Evolutionary conservation across 1,139 yeast species (phyloP).

Genomic region (Geotrichum restrictum): DNA sequence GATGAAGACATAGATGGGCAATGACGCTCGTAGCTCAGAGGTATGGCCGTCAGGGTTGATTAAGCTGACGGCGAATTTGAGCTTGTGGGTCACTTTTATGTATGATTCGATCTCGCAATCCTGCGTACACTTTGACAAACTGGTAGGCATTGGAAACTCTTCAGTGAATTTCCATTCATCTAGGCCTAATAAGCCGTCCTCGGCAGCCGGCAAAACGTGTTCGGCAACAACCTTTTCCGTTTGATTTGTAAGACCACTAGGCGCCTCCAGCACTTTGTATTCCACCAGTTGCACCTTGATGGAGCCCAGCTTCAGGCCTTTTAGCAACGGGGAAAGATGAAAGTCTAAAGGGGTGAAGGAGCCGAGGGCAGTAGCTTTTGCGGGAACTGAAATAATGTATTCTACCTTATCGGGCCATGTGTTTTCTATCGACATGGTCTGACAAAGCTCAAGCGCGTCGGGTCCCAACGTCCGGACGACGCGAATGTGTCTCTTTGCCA

Average conservation of each 20-base stretch:
- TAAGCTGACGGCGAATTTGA: conserved; percentile 61
- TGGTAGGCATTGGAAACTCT: conserved; percentile 60
- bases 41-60: conserved; percentile 71
- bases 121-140: conserved; percentile 72
- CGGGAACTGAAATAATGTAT: conserved; percentile 79
- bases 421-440: conserved; percentile 90
- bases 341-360: conserved; percentile 68
- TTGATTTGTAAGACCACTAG: conserved; percentile 42
- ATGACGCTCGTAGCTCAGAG: conserved; percentile 70
- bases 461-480: conserved; percentile 85
- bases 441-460: conserved; percentile 82
- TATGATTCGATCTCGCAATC: conserved; percentile 62
- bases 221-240: conserved; percentile 58
- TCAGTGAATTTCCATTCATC: conserved; percentile 79
- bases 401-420: conserved; percentile 95
- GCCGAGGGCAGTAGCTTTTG: conserved; percentile 88
- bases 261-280: conserved; percentile 58
- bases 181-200: conserved; percentile 39
- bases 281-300: conserved; percentile 67
- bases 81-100: conserved; percentile 66
- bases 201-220: conserved; percentile 45
- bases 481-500: conserved; percentile 69
- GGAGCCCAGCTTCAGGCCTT: conserved; percentile 74
- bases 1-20: conserved; percentile 64
- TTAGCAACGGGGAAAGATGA: conserved; percentile 70